Base-by-base conservation (phyloP, 2,329 filamentous ascomycete genomes). In the Drechslerella dactyloides region DNA sequence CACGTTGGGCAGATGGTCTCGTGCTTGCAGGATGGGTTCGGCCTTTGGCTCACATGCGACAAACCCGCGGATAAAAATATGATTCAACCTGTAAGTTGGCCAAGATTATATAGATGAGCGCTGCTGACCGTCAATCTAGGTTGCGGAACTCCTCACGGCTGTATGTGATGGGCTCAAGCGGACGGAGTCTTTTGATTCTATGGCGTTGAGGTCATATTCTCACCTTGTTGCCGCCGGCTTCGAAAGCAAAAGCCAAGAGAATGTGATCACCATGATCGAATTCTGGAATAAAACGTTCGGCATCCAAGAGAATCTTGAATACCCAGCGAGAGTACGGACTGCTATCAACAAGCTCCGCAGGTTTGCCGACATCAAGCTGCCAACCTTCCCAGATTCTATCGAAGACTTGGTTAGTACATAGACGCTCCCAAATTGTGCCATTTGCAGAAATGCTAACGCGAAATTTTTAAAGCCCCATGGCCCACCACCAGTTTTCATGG, bases 211-310 rank as follows among this genome's bases (percentile, higher is more conserved):
- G 19, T 50, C 48, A 10, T 64, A 64, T 44, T 63, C 66, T 19
- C 66, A 70, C 48, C 44, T 70, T 2, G 60, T 70, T 24, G 54
- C 51, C 27, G 66, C 66, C 1, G 60, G 59, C 6, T 70, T 70
- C 21, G 66, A 70, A 46, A 59, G 59, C 50, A 60, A 60, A 33
- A 52, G 59, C 35, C 58, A 59, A 48, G 55, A 50, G 37, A 64
- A 64, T 21, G 59, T 70, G 7, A 19, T 70, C n/a, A 57, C 53
- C 1, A 70, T 63, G 42, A 13, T 70, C 8, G 52, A 70, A 21
- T 70, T 70, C 73, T 97, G 91, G 91, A 93, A 92, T 75, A 78
- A 80, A 0, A 84, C 87, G 0, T 91, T 91, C 76, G 87, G 87
- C 19, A 80, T 84, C 15, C 83, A 85, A 42, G 81, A 85, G 2